Evolutionary conservation across 1,284 basidiomycete species (phyloP), one percentile per base, ranked within the genome.

Genomic region (Pseudozyma pruni): DNA sequence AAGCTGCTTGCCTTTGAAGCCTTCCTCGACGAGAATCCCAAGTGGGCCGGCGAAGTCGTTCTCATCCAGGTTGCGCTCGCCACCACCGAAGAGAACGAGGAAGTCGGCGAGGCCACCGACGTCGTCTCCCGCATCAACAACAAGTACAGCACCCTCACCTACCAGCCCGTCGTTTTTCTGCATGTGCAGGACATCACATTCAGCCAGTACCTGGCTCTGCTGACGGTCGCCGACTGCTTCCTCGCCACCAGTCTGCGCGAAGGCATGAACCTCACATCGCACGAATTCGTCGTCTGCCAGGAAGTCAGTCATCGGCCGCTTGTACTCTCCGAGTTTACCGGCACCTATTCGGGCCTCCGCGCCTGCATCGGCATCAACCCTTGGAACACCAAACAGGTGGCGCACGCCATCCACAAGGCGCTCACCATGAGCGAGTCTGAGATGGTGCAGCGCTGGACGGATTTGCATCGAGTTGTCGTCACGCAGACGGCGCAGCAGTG

Each of bases 111-210:
- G 52, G 90, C 92, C 4, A 87, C 89, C 6, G 90, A 92, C 67
- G 86, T 89, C 16, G 90, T 94, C 29, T 87, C 91, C 7, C 87
- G 90, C 44, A 89, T 94, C 84, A 94, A 93, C 82, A 89, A 90
- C 17, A 86, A 88, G 13, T 93, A 90, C 84, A 90, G 89, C 17
- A 90, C 89, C 1, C 85, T 93, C 58, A 92, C 91, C 0, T 94
- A 93, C 80, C 91, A 92, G 80, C 92, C 92, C 4, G 87, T 93
- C 46, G 90, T 94, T 17, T 93, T 94, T 84, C 82, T 94, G 46
- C 92, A 93, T 78, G 92, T 90, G 0, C 90, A 91, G 74, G 92
- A 93, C 75, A 85, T 94, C 60, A 93, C 90, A 4, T 93, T 93
- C 81, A 88, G 86, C 68, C 91, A 93, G 79, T 94, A 94, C 80